Base-by-base conservation (phyloP, 495 filamentous ascomycete genomes). In the Xylaria palmicola region DNA sequence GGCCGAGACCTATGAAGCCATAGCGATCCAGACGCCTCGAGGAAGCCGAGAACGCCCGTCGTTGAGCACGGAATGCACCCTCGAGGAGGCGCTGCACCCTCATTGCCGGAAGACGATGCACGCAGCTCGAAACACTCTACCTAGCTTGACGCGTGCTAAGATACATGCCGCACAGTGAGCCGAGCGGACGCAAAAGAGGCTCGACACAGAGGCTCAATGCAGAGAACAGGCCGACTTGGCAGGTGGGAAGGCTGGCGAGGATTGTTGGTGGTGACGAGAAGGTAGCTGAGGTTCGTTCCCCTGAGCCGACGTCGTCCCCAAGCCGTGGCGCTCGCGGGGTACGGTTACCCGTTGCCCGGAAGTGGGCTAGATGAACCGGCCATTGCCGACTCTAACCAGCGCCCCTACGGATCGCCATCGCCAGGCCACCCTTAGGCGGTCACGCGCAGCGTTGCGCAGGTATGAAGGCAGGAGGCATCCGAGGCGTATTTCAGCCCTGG, bases 1-100 rank as follows among this genome's bases (percentile, higher is more conserved):
- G 88, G 7, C 91, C 91, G 27, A 96, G 75, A 3, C 91, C 91
- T 64, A 96, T 87, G 72, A 96, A 95, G 12, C 90, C 91, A 81
- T 87, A 93, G 65, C 82, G 86, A 61, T 86, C 85, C 66, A 85
- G 75, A 57, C 83, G 76, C 27, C 69, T 75, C 36, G 75, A 27
- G 5, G 84, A 82, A 0, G 74, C 78, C 26, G 88, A 86, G 63
- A 90, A 90, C 36, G 72, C 66, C 63, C 86, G 75, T 43, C 68
- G 65, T 62, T 75, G 75, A 40, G 60, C 63, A 59, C 45, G 60
- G 34, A 61, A 60, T 7, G 70, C 61, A 64, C 58, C 66, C 45
- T 68, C 71, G 62, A 69, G 47, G 34, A 72, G 65, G 5, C 59
- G 52, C n/a, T 62, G 54, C n/a, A 65, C 48, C 54, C 62, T 75